phyloP scores from a whole-genome alignment of 164 flowering plant genomes.

The Chloranthus sessilifolius region DNA sequence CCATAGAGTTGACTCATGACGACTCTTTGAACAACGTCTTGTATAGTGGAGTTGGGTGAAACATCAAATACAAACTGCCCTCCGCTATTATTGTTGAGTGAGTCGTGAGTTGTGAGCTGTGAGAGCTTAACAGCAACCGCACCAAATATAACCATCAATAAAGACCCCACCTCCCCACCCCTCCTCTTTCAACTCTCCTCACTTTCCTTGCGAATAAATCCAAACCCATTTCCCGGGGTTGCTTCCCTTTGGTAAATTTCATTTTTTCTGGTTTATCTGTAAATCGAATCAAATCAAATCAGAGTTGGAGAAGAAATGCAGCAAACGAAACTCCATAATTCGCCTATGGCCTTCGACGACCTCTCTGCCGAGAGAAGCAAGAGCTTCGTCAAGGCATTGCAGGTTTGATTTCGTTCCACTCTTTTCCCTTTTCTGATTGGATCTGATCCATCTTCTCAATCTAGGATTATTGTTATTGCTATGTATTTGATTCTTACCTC shows the following conservation, averaged over 20 bases:
- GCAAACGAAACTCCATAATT: constrained; percentile 25
- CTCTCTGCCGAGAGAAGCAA: constrained; percentile 87
- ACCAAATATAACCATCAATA: constrained; percentile 5
- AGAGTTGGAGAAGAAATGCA: constrained; percentile 24
- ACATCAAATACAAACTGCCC: no score
- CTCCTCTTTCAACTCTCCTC: no score
- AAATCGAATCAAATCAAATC: neutral
- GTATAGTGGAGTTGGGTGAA: no score
- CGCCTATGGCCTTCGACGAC: constrained; percentile 76
- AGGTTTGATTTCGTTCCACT: constrained; percentile 30
- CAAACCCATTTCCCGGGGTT: constrained; percentile 1
- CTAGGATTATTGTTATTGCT: no score
- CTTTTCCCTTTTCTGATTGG: neutral
- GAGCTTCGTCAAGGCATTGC: constrained; percentile 75
- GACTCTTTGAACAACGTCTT: no score
- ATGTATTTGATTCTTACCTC: no score
- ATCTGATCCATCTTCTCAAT: no score
- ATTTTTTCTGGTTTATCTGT: neutral
- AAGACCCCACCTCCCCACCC: neutral
- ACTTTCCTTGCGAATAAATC: constrained; percentile 1
- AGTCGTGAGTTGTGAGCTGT: no score
- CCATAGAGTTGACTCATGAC: no score
- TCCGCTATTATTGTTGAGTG: no score
- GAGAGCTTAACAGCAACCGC: constrained; percentile 5
- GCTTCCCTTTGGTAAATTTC: neutral